Evolutionary conservation across 2,329 filamentous ascomycete species (phyloP), one percentile per base, ranked within the genome.

Genomic region (Epichloe typhina): DNA sequence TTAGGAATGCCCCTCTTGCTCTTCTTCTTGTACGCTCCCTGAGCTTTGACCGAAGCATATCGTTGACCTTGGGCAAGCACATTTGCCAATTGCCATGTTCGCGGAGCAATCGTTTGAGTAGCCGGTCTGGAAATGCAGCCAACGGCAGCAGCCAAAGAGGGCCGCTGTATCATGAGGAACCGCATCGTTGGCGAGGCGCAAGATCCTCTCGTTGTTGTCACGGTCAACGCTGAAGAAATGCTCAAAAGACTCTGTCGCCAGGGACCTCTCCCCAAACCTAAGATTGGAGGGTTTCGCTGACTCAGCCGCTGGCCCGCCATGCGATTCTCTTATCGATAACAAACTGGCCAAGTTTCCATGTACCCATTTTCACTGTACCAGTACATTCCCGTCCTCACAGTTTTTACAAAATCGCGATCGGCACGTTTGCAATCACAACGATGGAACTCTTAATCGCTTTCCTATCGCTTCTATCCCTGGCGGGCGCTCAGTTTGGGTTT

Each of bases 401-500:
- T 11, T 4, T 4, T 4, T 11, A 11, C 31, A 11, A 31, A 31
- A 4, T 31, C 8, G 31, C 3, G 6, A 13, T 19, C 12, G 11
- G 40, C 40, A 26, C 9, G 8, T 33, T 9, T 44, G 41, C 23
- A n/a, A n/a, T 4, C 31, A 3, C 21, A 56, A 64, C 52, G 23
- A 68, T 68, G 66, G 62, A 58, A 13, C 56, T 60, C 38, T 47
- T 68, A 13, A 42, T 76, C 48, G 59, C 76, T 43, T 57, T 81
- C 19, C 64, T 88, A 15, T 70, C 86, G 47, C 66, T 88, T 31
- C 63, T 87, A 53, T 69, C 79, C 54, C 68, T 79, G 15, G 81
- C 75, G 4, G 72, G 77, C 52, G 88, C 88, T 11, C 91, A 97
- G 69, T 97, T 97, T 67, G 85, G 63, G 56, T 95, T 98, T 78